A percentile compares a stretch with the other conserved stretches of the same genome.
Evolutionary conservation across 805 yeast species (phyloP).

Genomic region (Ogataea populi-albae): DNA sequence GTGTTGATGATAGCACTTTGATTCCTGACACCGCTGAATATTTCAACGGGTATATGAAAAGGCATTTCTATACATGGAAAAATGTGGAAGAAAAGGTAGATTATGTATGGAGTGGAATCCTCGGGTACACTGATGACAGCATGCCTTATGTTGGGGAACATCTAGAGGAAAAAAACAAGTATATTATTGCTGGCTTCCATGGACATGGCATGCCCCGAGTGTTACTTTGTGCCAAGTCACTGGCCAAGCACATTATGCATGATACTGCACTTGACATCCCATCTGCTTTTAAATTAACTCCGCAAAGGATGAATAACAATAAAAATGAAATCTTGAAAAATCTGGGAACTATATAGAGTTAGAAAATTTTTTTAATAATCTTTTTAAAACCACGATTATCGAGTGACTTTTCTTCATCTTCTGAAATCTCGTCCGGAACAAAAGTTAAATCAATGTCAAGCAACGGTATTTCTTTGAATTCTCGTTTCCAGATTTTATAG

Average conservation of each 20-base stretch:
- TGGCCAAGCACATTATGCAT: constrained; percentile 26
- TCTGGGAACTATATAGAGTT: too few species aligned
- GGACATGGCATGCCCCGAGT: constrained; percentile 55
- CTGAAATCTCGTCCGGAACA: constrained; percentile 49
- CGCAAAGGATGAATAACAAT: constrained; percentile 16
- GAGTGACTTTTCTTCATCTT: constrained; percentile 41
- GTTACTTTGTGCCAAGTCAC: constrained; percentile 38
- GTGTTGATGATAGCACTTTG: constrained; percentile 36
- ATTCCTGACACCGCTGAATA: constrained; percentile 23
- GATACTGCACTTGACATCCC: constrained; percentile 17
- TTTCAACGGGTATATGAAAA: constrained; percentile 31
- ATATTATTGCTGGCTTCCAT: constrained; percentile 45
- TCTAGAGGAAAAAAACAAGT: constrained; percentile 29
- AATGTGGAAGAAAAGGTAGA: constrained; percentile 23
- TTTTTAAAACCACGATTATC: too few species aligned
- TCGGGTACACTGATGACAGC: constrained; percentile 42
- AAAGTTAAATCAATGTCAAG: constrained; percentile 53
- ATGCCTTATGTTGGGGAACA: constrained; percentile 43
- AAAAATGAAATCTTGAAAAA: constrained; percentile 14
- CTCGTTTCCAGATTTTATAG: constrained; percentile 42
- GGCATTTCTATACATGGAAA: constrained; percentile 35
- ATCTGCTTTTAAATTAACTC: constrained; percentile 21
- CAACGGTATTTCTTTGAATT: constrained; percentile 42
- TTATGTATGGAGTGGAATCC: constrained; percentile 44
- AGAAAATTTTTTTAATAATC: too few species aligned